These are phyloP conservation scores for Podospora anserina DNA, from an alignment of 495 filamentous ascomycete genomes.

Conservation along the genomic window DNA sequence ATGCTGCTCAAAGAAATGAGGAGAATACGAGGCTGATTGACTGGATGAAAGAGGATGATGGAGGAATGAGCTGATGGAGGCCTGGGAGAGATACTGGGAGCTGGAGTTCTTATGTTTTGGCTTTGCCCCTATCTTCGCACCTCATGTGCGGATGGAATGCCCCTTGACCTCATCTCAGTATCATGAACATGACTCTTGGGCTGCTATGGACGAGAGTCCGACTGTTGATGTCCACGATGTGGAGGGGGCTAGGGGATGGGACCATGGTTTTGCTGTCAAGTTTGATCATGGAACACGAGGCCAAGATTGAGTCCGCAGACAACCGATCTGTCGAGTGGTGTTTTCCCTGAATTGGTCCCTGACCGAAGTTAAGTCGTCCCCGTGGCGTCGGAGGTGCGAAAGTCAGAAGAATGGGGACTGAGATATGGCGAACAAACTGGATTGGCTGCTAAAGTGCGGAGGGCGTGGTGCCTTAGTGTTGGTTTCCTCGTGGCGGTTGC, in stretches of 20 bases:
- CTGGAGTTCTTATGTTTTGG: not conserved
- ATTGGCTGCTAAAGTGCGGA: not conserved
- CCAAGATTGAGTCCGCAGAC: not conserved
- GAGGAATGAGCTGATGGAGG: not conserved
- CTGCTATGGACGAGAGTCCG: not conserved
- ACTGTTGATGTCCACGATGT: not conserved
- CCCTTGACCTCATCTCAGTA: not conserved
- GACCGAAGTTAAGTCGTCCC: not conserved
- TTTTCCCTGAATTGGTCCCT: not conserved
- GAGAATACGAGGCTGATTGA: not conserved
- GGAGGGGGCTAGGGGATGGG: not conserved
- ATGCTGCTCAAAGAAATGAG: not conserved
- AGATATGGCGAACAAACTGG: not conserved
- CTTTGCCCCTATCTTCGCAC: not conserved
- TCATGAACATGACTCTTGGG: not conserved
- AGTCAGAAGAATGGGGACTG: not conserved
- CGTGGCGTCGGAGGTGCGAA: not conserved
- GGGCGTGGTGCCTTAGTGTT: not conserved
- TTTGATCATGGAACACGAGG: not conserved
- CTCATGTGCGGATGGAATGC: not conserved
- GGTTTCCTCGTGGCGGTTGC: not conserved
- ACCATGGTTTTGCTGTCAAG: not conserved
- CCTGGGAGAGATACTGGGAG: not conserved
- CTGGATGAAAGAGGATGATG: constrained; percentile 9
- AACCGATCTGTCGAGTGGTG: not conserved